Evolutionary conservation across 352 stramenopile genomes (phyloP), one percentile per base, ranked within the genome.

Genomic region (Globisporangium ultimum): DNA sequence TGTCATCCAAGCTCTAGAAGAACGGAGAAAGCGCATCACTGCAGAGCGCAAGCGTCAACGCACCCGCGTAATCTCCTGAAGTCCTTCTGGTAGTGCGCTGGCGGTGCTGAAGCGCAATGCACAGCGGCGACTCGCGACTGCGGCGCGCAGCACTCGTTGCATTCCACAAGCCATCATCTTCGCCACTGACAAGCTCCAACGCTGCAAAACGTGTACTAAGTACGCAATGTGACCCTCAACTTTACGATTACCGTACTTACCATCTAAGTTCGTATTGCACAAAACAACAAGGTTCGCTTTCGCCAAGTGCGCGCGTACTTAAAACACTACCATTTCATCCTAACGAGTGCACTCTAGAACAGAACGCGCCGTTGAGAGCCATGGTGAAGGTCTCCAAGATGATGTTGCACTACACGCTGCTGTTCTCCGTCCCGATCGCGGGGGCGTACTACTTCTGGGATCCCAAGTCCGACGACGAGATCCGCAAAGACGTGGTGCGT

Each of bases 351-450:
- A n/a, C n/a, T n/a, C 28, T 36, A 5, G 28, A 36, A 6, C 32
- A 28, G 24, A 17, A 32, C 13, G 3, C 20, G 20, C 18, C 14
- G 11, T 15, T 17, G 28, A 18, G 13, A 22, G 48, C 60, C 13
- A 66, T 14, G 20, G 88, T 95, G 78, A 93, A 92, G 69, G 73
- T 95, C 58, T 59, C 70, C 55, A 92, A 91, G 70, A 91, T 95
- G 86, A 24, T 95, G 53, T 49, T 93, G 49, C 82, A 95, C 63
- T 95, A 92, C 63, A 67, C 58, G 21, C 51, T 84, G 47, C 70
- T 89, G 67, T 89, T 95, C 64, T 77, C 78, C 36, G 71, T 93
- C 43, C 76, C 84, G 50, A 89, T 84, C 12, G 82, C 65, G 15
- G 58, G 89, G 21, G 84, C 76, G 45, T 77, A 80, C 58, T 79